Percentiles rank a stretch among this genome's conserved stretches.
Evolutionary conservation across 1,284 basidiomycete genomes (phyloP).

Genomic region (Cryptococcus wingfieldii): DNA sequence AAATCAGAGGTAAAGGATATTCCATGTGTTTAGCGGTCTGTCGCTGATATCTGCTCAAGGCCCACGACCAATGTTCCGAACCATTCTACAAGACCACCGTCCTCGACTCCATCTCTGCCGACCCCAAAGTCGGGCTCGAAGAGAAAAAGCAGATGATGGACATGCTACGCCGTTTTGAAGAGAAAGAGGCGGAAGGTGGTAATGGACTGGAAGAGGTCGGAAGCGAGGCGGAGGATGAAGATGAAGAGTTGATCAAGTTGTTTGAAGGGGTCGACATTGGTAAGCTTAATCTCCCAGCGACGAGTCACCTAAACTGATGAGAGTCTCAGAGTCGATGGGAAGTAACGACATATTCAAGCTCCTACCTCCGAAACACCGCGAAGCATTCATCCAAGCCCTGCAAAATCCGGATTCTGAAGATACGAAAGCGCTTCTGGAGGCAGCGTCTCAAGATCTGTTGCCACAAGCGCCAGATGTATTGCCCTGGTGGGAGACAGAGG

Average conservation of each 20-base stretch:
- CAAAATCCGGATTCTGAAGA: conserved; percentile 37
- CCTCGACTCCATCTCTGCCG: conserved; percentile 31
- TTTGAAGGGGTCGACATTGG: conserved; percentile 41
- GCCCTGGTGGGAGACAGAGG: conserved; percentile 33
- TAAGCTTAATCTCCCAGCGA: conserved; percentile 13
- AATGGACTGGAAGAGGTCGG: conserved; percentile 21
- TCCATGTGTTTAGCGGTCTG: not conserved
- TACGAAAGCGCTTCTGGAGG: conserved; percentile 31
- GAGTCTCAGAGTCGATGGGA: conserved; percentile 37
- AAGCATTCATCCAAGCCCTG: conserved; percentile 40
- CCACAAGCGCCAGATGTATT: conserved; percentile 7
- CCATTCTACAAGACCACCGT: conserved; percentile 46
- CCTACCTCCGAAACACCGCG: conserved; percentile 39
- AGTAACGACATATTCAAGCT: conserved; percentile 44
- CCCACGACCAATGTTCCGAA: conserved; percentile 47
- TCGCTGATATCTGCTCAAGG: conserved; percentile 12
- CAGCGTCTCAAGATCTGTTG: conserved; percentile 21
- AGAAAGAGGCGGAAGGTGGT: conserved; percentile 28
- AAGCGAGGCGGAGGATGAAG: conserved; percentile 28
- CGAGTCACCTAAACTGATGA: not conserved
- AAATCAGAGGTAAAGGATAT: conserved; percentile 27
- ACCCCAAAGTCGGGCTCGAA: conserved; percentile 30
- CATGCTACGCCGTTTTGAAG: conserved; percentile 46
- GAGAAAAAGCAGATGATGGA: conserved; percentile 47
- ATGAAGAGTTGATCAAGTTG: conserved; percentile 25